Base-by-base conservation (phyloP, 495 filamentous ascomycete species). In the Parathielavia hyrcaniae region DNA sequence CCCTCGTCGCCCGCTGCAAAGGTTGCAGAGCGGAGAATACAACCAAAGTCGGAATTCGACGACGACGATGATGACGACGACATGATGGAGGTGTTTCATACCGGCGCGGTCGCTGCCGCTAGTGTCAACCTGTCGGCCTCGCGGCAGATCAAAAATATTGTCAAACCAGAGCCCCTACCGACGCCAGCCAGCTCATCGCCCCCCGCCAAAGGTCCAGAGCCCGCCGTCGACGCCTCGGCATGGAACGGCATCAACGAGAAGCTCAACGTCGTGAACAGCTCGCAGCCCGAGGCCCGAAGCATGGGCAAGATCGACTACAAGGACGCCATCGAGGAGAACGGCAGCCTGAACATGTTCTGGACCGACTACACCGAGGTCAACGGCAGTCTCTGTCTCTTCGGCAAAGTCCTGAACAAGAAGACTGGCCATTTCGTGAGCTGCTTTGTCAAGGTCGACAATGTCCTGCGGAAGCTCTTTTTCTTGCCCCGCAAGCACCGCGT, bases 401-500 rank as follows among this genome's bases (percentile, higher is more conserved):
- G 93, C 51, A 98, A 98, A 67, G 95, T 96, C 3, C 86, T 87
- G 67, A 90, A 97, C 71, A 96, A 92, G 71, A 86, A 84, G 61
- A 87, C 81, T 23, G 84, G 82, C 36, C 75, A 74, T 35, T 90
- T 86, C 69, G 86, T 89, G 35, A 97, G 91, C 72, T 95, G 92
- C 55, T 97, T 98, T 64, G 82, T 96, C 69, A 98, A 97, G 67
- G 78, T 98, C 36, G 92, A 98, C 77, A 96, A 96, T 60, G 89
- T 98, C 55, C 71, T 95, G 20, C 83, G 93, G 46, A 98, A 96
- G 61, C 78, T 98, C 3, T 97, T 85, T 70, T 98, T 98, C 67
- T 79, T 97, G 26, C 93, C 93, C 6, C 86, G 92, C 53, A 81
- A 90, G 62, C 71, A 84, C 59, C 72, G 74, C 8, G 58, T 77